Conservation (phyloP, 257 asterid genomes). For the Solanum medicagineum region DNA sequence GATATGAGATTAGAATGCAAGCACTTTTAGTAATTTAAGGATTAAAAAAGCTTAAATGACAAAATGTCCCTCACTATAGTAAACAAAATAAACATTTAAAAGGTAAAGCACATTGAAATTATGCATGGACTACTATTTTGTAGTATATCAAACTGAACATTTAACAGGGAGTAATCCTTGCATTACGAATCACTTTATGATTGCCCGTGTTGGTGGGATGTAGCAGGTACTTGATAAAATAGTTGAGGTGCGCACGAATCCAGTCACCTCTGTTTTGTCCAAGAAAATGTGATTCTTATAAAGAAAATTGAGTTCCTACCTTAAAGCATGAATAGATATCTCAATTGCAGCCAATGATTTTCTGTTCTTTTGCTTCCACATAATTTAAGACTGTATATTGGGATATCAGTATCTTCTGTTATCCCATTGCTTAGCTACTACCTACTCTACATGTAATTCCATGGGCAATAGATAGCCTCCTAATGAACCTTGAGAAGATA, state of each 20-base stretch:
- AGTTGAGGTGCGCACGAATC: background rate
- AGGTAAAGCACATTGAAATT: background rate
- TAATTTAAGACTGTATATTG: background rate
- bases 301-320: background rate
- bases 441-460: background rate
- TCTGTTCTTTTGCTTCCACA: background rate
- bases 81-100: background rate
- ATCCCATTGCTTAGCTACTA: background rate
- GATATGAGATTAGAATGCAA: background rate
- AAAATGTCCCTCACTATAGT: background rate
- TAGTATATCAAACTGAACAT: background rate
- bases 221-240: background rate
- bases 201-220: background rate
- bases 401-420: background rate
- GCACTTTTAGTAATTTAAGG: background rate
- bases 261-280: background rate
- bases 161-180: background rate
- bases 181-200: background rate
- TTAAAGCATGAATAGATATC: background rate
- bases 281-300: background rate
- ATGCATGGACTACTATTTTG: background rate
- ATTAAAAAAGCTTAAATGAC: background rate
- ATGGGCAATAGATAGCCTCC: background rate
- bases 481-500: background rate
- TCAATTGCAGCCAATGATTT: background rate